Evolutionary conservation across 257 asterid species (phyloP).

Genomic region (Echium plantagineum): DNA sequence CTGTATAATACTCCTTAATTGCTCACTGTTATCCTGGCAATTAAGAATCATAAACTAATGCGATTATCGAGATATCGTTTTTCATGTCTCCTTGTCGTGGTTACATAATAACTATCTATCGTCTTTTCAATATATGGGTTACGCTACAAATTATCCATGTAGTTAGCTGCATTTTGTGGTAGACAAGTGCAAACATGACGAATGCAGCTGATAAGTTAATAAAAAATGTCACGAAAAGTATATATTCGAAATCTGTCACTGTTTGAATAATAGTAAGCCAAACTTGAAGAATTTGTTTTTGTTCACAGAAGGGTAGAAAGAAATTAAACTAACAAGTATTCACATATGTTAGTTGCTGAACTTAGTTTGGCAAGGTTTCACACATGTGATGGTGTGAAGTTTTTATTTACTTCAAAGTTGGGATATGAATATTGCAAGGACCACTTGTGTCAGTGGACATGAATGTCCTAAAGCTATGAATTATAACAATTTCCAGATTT

Average conservation of each 20-base stretch:
- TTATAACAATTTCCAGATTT: neutral
- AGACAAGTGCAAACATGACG: neutral
- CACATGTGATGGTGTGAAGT: neutral
- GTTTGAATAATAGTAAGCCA: neutral
- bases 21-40: neutral
- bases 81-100: too few relatives aligned
- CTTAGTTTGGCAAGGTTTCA: neutral
- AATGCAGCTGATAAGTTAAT: neutral
- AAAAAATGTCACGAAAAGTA: too few relatives aligned
- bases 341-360: neutral
- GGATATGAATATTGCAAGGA: neutral
- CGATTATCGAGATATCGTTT: too few relatives aligned
- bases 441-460: neutral
- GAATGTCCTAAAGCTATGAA: slow-evolving; percentile 1
- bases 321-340: too few relatives aligned
- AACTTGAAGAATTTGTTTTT: neutral
- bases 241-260: neutral
- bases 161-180: too few relatives aligned
- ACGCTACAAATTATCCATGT: too few relatives aligned
- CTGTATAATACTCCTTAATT: too few relatives aligned
- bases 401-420: neutral
- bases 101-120: too few relatives aligned
- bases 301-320: neutral
- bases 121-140: too few relatives aligned
- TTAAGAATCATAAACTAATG: too few relatives aligned